These are phyloP conservation scores for Phytopythium cucurbitacearum DNA, from an alignment of 352 stramenopile genomes.

Conservation along the genomic window DNA sequence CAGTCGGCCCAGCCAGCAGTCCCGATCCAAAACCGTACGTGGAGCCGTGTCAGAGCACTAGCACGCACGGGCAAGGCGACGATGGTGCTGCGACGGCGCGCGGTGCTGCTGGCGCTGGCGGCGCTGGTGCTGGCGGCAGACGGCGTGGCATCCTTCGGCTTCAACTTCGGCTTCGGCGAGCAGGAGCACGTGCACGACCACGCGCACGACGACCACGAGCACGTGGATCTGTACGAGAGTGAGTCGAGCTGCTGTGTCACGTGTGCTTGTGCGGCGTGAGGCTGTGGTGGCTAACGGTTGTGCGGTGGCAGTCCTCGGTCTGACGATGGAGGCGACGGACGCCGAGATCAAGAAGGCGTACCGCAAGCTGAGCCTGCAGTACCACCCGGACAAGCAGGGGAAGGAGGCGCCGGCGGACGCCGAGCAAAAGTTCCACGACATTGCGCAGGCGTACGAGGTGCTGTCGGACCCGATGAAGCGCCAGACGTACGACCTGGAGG, in stretches of 20 bases:
- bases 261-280: too few relatives aligned
- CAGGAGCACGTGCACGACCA: conserved; percentile 11
- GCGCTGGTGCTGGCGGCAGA: conserved; percentile 11
- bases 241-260: neutral
- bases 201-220: conserved; percentile 16
- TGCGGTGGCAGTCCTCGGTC: conserved; percentile 40
- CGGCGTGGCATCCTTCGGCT: conserved; percentile 5
- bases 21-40: neutral
- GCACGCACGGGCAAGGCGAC: neutral
- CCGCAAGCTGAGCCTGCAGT: conserved; percentile 94
- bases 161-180: conserved; percentile 7
- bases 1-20: too few relatives aligned
- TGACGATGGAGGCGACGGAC: conserved; percentile 82
- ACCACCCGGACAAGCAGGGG: conserved; percentile 88
- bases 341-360: conserved; percentile 95
- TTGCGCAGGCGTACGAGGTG: conserved; percentile 89
- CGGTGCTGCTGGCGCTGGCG: conserved; percentile 14
- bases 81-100: conserved; percentile 9
- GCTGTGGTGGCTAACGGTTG: neutral
- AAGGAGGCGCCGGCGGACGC: conserved; percentile 58
- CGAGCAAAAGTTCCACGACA: conserved; percentile 87
- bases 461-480: conserved; percentile 88
- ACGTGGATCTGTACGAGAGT: conserved; percentile 7
- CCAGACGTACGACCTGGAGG: conserved; percentile 91
- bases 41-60: neutral